Percentiles rank a stretch among this genome's conserved stretches.
Evolutionary conservation across 306 rosid genomes (phyloP).

Genomic region (Vigna mungo): DNA sequence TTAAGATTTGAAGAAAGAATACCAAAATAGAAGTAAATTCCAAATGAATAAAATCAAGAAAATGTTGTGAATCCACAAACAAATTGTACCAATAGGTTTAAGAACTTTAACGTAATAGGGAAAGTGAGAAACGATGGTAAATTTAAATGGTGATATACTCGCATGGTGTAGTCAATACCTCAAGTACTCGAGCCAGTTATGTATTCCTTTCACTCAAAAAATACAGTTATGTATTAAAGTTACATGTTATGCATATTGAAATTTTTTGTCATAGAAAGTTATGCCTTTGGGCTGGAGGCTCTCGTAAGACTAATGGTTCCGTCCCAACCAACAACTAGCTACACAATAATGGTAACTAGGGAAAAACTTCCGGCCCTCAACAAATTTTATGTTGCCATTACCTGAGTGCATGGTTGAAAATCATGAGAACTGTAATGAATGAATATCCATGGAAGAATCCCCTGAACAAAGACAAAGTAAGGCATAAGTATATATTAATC

Average conservation of each 20-base stretch:
- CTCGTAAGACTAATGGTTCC: not conserved
- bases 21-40: not conserved
- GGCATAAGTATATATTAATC: conserved; percentile 37
- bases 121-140: not conserved
- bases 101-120: not conserved
- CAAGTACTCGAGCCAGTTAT: not conserved
- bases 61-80: not conserved
- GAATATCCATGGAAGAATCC: conserved; percentile 96
- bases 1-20: not conserved
- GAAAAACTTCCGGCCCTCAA: conserved; percentile 28
- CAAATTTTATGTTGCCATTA: conserved; percentile 46
- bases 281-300: not conserved
- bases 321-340: conserved; percentile 22
- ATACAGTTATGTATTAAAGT: not conserved
- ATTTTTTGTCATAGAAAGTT: not conserved
- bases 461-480: conserved; percentile 59
- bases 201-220: not conserved
- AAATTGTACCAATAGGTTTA: not conserved
- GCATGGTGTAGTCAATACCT: not conserved
- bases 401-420: conserved; percentile 97
- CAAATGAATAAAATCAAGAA: not conserved
- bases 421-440: conserved; percentile 85
- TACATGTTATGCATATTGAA: not conserved
- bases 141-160: not conserved
- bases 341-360: conserved; percentile 27